A percentile compares a stretch with the other conserved stretches of the same genome.
Evolutionary conservation across 208 protist genomes (phyloP).

Genomic region (Trypanosomatidae sp.): DNA sequence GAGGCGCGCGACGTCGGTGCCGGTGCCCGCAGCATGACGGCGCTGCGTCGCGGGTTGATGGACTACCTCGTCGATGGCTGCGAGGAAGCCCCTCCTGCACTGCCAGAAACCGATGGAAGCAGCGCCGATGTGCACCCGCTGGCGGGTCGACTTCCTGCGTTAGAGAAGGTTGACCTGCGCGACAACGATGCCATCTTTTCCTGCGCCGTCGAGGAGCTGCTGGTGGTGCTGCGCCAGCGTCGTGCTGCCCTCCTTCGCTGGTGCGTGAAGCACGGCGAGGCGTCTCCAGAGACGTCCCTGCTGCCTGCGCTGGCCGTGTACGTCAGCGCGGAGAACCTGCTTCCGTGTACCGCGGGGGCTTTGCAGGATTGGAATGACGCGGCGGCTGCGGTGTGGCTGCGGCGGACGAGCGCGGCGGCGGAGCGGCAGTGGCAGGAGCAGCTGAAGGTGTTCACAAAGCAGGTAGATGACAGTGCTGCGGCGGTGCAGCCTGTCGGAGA

Average conservation of each 20-base stretch:
- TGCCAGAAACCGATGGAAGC: not conserved
- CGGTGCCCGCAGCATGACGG: slow-evolving; percentile 30
- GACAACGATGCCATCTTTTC: slow-evolving; percentile 23
- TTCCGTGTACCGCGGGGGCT: not conserved
- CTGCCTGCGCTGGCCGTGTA: slow-evolving; percentile 21
- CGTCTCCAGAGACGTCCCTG: not conserved
- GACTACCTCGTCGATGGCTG: slow-evolving; percentile 11
- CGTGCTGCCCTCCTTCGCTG: slow-evolving; percentile 5
- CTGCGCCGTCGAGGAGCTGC: slow-evolving; percentile 8
- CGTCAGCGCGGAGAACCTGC: slow-evolving; percentile 4
- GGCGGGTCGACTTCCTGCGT: slow-evolving; percentile 19
- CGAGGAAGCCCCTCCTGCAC: slow-evolving; percentile 5
- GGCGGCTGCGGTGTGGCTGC: no score
- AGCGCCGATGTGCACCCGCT: not conserved
- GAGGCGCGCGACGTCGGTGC: slow-evolving; percentile 51
- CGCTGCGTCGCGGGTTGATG: slow-evolving; percentile 21
- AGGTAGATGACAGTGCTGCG: not conserved
- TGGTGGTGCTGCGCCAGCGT: slow-evolving; percentile 13
- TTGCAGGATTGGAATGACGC: slow-evolving; percentile 18
- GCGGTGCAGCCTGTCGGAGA: slow-evolving; percentile 5
- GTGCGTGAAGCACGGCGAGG: slow-evolving; percentile 1
- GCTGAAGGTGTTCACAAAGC: slow-evolving; percentile 18
- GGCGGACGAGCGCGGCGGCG: no score
- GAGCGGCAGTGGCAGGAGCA: slow-evolving; percentile 8
- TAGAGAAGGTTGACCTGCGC: slow-evolving; percentile 23